phyloP scores from a whole-genome alignment of 768 basidiomycete species.

The Tephrocybe sp. region DNA sequence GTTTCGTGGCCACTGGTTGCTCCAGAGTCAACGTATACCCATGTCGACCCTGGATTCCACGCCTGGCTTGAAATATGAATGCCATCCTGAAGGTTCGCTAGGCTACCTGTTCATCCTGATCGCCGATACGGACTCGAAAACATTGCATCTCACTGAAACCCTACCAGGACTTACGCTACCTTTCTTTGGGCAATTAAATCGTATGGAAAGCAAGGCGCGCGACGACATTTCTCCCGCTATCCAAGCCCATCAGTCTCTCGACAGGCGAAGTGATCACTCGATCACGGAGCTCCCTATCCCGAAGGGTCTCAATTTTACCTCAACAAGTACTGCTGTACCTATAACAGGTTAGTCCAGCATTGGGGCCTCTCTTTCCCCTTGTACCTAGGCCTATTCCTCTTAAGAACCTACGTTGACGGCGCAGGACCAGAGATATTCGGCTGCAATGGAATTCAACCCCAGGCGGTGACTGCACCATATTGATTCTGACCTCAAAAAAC shows the following conservation, averaged over 20 bases:
- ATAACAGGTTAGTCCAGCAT: slow-evolving; percentile 41
- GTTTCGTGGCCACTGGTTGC: slow-evolving; percentile 34
- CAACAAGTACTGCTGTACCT: slow-evolving; percentile 45
- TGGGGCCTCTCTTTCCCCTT: not conserved
- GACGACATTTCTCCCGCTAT: slow-evolving; percentile 60
- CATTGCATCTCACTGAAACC: not conserved
- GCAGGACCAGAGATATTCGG: slow-evolving; percentile 44
- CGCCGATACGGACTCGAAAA: not conserved
- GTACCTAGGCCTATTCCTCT: not conserved
- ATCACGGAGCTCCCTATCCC: slow-evolving; percentile 47
- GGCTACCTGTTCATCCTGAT: not conserved
- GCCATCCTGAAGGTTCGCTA: slow-evolving; percentile 41
- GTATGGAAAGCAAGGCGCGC: slow-evolving; percentile 36
- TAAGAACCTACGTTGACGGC: not conserved
- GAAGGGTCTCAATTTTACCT: slow-evolving; percentile 47
- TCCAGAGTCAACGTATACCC: slow-evolving; percentile 35
- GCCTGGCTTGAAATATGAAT: slow-evolving; percentile 42
- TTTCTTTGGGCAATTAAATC: slow-evolving; percentile 35
- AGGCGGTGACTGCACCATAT: slow-evolving; percentile 46
- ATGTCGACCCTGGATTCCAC: slow-evolving; percentile 46
- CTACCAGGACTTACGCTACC: slow-evolving; percentile 43
- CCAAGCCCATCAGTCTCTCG: slow-evolving; percentile 43
- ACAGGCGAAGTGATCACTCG: slow-evolving; percentile 39
- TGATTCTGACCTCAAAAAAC: slow-evolving; percentile 34
- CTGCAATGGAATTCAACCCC: slow-evolving; percentile 43